These are phyloP conservation scores for Psilocybe cubensis DNA, from an alignment of 768 basidiomycete genomes.

Conservation along the genomic window DNA sequence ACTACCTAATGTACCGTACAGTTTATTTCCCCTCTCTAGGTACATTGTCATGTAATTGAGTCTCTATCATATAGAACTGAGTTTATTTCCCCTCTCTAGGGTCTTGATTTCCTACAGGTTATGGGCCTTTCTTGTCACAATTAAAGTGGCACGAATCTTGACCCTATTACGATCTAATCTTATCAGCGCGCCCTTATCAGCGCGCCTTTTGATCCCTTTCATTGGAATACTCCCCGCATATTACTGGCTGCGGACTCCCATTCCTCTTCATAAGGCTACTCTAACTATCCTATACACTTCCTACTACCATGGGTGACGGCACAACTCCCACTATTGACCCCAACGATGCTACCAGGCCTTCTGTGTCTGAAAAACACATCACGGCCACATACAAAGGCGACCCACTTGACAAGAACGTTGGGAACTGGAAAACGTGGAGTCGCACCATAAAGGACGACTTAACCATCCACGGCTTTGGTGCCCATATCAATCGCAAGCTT, in stretches of 20 bases:
- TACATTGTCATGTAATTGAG: too few species aligned
- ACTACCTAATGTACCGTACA: too few species aligned
- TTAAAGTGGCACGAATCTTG: background rate
- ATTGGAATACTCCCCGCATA: background rate
- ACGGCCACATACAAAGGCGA: constrained; percentile 1
- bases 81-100: too few species aligned
- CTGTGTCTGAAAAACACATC: background rate
- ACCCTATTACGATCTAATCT: constrained; percentile 12
- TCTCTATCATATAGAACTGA: too few species aligned
- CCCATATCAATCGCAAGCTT: background rate
- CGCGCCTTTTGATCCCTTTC: background rate
- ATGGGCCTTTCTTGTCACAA: constrained; percentile 16
- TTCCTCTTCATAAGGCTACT: too few species aligned
- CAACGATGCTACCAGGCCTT: background rate
- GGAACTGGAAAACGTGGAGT: constrained; percentile 15
- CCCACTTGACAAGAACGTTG: constrained; percentile 5
- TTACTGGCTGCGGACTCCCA: background rate
- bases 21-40: too few species aligned
- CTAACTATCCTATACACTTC: too few species aligned
- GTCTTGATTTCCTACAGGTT: too few species aligned
- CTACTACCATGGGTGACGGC: too few species aligned
- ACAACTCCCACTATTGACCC: background rate
- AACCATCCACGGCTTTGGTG: background rate
- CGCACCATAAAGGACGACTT: background rate
- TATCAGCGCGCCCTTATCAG: background rate